phyloP scores from a whole-genome alignment of 75 land plant species.

The Pinus tabuliformis region DNA sequence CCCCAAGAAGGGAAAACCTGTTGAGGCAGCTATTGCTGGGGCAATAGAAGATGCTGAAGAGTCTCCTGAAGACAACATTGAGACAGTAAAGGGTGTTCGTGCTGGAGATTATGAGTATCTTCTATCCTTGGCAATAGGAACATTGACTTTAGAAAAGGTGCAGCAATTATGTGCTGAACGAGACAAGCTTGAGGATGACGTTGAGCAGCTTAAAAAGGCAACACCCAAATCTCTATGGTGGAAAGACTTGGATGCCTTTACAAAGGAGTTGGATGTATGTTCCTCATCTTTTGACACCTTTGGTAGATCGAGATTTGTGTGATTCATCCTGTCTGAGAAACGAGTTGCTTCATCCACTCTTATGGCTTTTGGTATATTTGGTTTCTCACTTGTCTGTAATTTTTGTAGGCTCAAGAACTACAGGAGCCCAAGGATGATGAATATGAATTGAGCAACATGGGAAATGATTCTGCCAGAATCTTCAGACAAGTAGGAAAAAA shows the following conservation, averaged over 20 bases:
- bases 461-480: conserved; percentile 5
- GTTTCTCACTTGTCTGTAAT: background rate
- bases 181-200: conserved; percentile 59
- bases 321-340: background rate
- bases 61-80: conserved; percentile 27
- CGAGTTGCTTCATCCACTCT: no score
- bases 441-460: conserved; percentile 6
- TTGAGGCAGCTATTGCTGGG: conserved; percentile 62
- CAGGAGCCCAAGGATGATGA: conserved; percentile 31
- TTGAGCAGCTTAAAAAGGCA: conserved; percentile 61
- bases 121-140: conserved; percentile 86
- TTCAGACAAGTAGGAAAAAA: conserved; percentile 16
- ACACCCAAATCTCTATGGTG: conserved; percentile 81
- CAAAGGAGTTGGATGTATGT: conserved; percentile 66
- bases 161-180: conserved; percentile 60
- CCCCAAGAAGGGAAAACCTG: conserved; percentile 73
- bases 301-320: background rate
- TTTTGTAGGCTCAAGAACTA: conserved; percentile 29
- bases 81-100: conserved; percentile 29
- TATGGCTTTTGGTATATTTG: no score
- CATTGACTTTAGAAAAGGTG: conserved; percentile 84
- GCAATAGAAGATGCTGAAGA: conserved; percentile 39
- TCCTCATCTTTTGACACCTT: background rate
- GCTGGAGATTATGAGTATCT: conserved; percentile 89
- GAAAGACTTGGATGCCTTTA: conserved; percentile 78